Base-by-base conservation (phyloP, 2,329 filamentous ascomycete genomes). In the Stemphylium lycopersici region DNA sequence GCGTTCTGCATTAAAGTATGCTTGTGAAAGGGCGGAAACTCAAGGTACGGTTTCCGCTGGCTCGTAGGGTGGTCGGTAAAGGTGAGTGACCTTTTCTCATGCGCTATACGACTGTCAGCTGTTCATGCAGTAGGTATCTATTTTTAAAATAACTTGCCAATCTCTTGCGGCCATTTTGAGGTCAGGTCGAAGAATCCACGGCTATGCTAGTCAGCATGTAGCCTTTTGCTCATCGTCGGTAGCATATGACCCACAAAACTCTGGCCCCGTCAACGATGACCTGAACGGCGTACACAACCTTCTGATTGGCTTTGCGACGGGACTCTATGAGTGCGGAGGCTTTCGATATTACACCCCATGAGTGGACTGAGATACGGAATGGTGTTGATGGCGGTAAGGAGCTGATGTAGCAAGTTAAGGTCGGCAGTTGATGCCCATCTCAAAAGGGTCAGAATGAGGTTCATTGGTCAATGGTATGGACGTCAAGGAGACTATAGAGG, bases 11-110 rank as follows among this genome's bases (percentile, higher is more conserved):
- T 81, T 13, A 93, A 79, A 20, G 91, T 79, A 63, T 90, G 86
- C 47, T 81, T 80, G 51, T 89, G 86, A 65, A 95, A 96, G 0
- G 76, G 64, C 0, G 91, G 91, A 59, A 96, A 96, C 31, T 78
- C 82, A 38, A 96, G 82, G 81, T 80, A 51, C 13, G 59, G 44
- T 32, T 61, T 63, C 33, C 56, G 41, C 86, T 84, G 48, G 84
- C 86, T 55, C 78, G 82, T 67, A 83, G 84, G 43, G 80, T 83
- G 63, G 82, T 63, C 56, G 10, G 46, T 45, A 8, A 56, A 41
- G 11, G 16, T 38, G 31, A 66, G 57, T 2, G 47, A 61, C 36
- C 62, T 61, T 48, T 70, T 69, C 46, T 71, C 68, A 44, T 69
- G 53, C 3, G 52, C 71, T 74, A 38, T 13, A 11, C 24, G 3